These are phyloP conservation scores for Ambrosiella xylebori DNA, from an alignment of 2,329 filamentous ascomycete genomes.

Conservation along the genomic window DNA sequence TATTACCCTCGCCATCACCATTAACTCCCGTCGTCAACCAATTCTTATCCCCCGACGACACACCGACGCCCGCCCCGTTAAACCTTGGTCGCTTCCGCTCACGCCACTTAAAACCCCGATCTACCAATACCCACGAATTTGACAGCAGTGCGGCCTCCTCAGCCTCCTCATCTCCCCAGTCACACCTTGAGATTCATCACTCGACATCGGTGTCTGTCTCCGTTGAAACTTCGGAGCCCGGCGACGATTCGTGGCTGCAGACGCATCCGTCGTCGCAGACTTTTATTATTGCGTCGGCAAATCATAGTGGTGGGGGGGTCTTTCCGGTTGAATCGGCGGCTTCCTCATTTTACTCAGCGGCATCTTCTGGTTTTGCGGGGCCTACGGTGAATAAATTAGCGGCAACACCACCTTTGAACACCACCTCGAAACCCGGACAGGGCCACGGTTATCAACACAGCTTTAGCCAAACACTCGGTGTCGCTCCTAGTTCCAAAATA, in stretches of 20 bases:
- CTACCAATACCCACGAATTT: background rate
- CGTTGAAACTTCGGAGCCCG: background rate
- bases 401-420: no score
- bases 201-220: slow-evolving; percentile 8
- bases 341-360: background rate
- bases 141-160: background rate
- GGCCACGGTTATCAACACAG: background rate
- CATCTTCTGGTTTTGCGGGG: background rate
- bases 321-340: background rate
- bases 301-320: background rate
- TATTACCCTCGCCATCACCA: background rate
- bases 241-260: background rate
- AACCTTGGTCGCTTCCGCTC: slow-evolving; percentile 7
- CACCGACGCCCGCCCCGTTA: background rate
- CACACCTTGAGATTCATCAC: slow-evolving; percentile 10
- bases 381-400: background rate
- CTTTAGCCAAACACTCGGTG: slow-evolving; percentile 1
- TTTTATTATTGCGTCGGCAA: background rate
- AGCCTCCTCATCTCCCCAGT: background rate
- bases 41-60: background rate
- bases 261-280: background rate
- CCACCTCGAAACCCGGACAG: background rate
- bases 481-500: background rate
- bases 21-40: background rate
- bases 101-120: slow-evolving; percentile 1